Base-by-base conservation (phyloP, 192 early-diverging fungal species). In the Coemansia sp. region DNA sequence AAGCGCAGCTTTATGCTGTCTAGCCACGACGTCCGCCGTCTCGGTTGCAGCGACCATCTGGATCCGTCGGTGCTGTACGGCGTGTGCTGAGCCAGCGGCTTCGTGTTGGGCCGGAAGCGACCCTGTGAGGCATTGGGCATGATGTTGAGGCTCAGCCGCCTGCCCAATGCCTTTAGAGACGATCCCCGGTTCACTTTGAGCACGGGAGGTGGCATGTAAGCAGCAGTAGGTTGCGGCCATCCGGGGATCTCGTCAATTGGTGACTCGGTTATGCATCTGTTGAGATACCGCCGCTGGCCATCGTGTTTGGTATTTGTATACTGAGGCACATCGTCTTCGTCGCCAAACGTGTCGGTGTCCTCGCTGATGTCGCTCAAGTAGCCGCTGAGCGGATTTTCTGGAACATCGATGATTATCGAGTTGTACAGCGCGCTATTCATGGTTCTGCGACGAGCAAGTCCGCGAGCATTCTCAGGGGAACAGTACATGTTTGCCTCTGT, bases 341-440 rank as follows among this genome's bases (percentile, higher is more conserved):
- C 21, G 18, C 31, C 53, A 35, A 23, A 47, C 12, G 32, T 30
- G 52, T 25, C 54, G 14, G 59, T 38, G 24, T 42, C 49, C 32
- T 71, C 65, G 54, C 69, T 71, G 8, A 51, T 66, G 23, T 72
- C 75, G 58, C 75, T 71, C 50, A 71, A 32, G 58, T 67, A 64
- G 29, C 57, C 56, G 40, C 69, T 62, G 21, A 31, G 1, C 27
- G 43, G 16, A 44, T 31, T 10, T 18, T 42, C 35, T 18, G 45
- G 44, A 2, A 19, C 28, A 44, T 45, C 55, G 12, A 22, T 28
- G 24, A 42, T 32, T 14, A 33, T 30, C 23, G 21, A 30, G 19
- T 28, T 46, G 44, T 22, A 31, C 8, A 18, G 18, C 7, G 30
- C 45, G 29, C 44, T 32, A 10, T 46, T 22, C 4, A 46, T 46